phyloP scores from a whole-genome alignment of 2,329 filamentous ascomycete species.

The Scedosporium aurantiacum region DNA sequence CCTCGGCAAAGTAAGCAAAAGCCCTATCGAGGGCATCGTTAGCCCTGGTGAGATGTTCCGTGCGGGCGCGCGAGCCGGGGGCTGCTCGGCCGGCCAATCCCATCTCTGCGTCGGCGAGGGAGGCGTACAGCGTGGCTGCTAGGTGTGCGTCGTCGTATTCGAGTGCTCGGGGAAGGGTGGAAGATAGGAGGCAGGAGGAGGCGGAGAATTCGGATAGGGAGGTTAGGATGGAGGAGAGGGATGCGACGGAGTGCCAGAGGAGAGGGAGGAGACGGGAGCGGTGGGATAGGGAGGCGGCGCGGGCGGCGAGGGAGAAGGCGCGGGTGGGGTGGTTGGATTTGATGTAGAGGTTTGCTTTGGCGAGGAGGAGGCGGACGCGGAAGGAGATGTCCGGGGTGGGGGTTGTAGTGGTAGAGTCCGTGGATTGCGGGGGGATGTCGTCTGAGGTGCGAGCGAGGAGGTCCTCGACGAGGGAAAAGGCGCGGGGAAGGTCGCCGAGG shows the following conservation, averaged over 20 bases:
- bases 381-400: slow-evolving; percentile 42
- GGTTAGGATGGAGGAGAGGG: slow-evolving; percentile 57
- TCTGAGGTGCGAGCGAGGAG: slow-evolving; percentile 31
- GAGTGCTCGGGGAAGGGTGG: slow-evolving; percentile 63
- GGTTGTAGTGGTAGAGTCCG: background rate
- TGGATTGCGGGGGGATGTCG: slow-evolving; percentile 19
- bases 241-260: slow-evolving; percentile 62
- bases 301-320: slow-evolving; percentile 65
- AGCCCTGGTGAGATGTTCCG: slow-evolving; percentile 47
- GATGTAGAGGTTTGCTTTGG: slow-evolving; percentile 62
- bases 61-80: slow-evolving; percentile 31
- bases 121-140: slow-evolving; percentile 54
- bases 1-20: slow-evolving; percentile 50
- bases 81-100: slow-evolving; percentile 54
- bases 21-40: slow-evolving; percentile 51
- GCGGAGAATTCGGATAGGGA: slow-evolving; percentile 60
- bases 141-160: slow-evolving; percentile 56
- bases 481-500: slow-evolving; percentile 33
- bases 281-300: slow-evolving; percentile 65
- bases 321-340: slow-evolving; percentile 58
- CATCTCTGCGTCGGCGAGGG: slow-evolving; percentile 68
- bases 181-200: slow-evolving; percentile 52
- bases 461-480: slow-evolving; percentile 35
- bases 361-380: slow-evolving; percentile 58
- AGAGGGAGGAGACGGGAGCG: slow-evolving; percentile 55